These are phyloP conservation scores for Yamadazyma takamatsuzukensis DNA, from an alignment of 805 yeast species.

Conservation along the genomic window DNA sequence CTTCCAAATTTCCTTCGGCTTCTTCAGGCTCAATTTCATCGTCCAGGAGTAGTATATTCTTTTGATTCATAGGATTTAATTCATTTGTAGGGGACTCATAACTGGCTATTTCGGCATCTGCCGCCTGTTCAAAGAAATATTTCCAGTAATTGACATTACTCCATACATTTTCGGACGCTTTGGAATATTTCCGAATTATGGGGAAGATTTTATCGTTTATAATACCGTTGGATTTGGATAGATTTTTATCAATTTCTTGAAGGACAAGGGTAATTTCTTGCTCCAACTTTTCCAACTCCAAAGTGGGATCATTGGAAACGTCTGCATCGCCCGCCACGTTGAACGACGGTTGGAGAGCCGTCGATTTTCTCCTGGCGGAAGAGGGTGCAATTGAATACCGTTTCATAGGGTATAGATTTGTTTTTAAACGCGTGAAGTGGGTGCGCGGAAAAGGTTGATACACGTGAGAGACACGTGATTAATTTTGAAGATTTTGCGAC, in stretches of 20 bases:
- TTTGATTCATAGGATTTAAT: constrained; percentile 18
- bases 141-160: constrained; percentile 71
- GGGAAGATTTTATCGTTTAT: constrained; percentile 71
- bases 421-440: constrained; percentile 4
- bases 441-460: no score
- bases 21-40: constrained; percentile 13
- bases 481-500: no score
- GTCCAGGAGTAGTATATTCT: constrained; percentile 14
- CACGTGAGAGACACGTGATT: no score
- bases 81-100: constrained; percentile 41
- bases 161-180: constrained; percentile 59
- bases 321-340: constrained; percentile 4
- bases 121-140: constrained; percentile 70
- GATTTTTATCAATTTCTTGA: constrained; percentile 75
- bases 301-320: constrained; percentile 20
- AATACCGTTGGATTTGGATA: constrained; percentile 62
- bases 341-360: constrained; percentile 4
- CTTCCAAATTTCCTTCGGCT: constrained; percentile 2
- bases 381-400: constrained; percentile 34
- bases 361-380: constrained; percentile 28
- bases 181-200: constrained; percentile 55
- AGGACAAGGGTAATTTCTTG: constrained; percentile 74
- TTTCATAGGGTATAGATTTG: constrained; percentile 19
- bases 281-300: constrained; percentile 59
- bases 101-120: constrained; percentile 57